Evolutionary conservation across 768 basidiomycete species (phyloP).

Genomic region (Hericium coralloides): DNA sequence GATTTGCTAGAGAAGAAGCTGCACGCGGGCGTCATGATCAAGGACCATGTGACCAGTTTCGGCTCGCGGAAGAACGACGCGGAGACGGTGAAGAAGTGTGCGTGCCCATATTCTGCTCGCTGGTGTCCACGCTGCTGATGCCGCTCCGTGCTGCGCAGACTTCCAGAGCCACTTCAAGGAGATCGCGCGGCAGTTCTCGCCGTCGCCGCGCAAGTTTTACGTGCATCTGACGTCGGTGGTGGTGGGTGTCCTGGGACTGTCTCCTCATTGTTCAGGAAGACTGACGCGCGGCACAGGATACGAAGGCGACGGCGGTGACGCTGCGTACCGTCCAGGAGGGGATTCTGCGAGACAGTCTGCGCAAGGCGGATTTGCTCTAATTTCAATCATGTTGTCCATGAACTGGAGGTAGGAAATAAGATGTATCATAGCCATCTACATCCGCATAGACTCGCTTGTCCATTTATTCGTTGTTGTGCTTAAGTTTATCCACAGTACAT

Average conservation of each 20-base stretch:
- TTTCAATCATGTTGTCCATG: not conserved
- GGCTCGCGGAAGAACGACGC: slow-evolving; percentile 67
- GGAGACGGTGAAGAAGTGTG: slow-evolving; percentile 61
- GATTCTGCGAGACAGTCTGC: slow-evolving; percentile 63
- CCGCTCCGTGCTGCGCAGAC: slow-evolving; percentile 25
- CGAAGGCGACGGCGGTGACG: slow-evolving; percentile 63
- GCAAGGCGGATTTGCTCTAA: slow-evolving; percentile 60
- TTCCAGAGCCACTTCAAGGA: slow-evolving; percentile 79
- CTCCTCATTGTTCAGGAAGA: slow-evolving; percentile 4
- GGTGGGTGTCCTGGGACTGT: slow-evolving; percentile 26
- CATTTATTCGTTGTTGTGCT: no score
- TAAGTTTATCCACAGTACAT: no score
- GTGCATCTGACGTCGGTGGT: slow-evolving; percentile 72
- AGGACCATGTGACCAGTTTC: slow-evolving; percentile 64
- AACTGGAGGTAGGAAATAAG: not conserved
- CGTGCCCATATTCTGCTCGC: not conserved
- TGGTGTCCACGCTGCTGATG: slow-evolving; percentile 8
- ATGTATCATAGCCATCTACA: not conserved
- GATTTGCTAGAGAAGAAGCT: slow-evolving; percentile 70
- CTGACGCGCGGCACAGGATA: slow-evolving; percentile 42
- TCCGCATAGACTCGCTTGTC: no score
- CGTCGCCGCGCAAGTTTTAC: slow-evolving; percentile 57
- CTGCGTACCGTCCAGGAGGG: slow-evolving; percentile 58
- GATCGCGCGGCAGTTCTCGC: slow-evolving; percentile 53
- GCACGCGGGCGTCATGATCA: slow-evolving; percentile 53